Evolutionary conservation across 2,329 filamentous ascomycete genomes (phyloP).

Genomic region (Sporothrix inflata): DNA sequence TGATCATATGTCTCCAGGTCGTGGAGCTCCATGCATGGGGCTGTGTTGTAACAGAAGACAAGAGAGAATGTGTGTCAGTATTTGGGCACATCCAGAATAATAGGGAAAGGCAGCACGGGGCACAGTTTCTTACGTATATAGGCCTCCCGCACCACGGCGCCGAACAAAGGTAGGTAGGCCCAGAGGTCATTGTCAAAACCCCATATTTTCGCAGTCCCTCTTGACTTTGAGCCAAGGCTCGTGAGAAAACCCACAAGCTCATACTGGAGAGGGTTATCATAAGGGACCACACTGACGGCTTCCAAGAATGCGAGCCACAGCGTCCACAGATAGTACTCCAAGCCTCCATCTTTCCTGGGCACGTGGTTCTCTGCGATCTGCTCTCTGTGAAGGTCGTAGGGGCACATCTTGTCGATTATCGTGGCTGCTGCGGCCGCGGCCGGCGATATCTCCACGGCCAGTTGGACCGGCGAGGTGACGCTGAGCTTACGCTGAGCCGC

Average conservation of each 20-base stretch:
- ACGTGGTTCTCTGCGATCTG: not conserved
- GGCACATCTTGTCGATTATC: constrained; percentile 1
- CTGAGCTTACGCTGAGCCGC: not conserved
- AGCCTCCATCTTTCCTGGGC: not conserved
- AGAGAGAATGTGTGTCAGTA: not conserved
- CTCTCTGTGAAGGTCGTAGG: not conserved
- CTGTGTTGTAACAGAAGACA: not conserved
- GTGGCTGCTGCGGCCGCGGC: not conserved
- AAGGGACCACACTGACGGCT: not conserved
- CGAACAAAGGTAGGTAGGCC: not conserved
- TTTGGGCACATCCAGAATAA: not conserved
- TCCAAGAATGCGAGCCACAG: not conserved
- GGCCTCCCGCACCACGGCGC: not conserved
- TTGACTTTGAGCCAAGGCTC: not conserved
- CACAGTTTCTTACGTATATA: constrained; percentile 5
- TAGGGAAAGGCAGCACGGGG: not conserved
- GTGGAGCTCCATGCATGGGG: not conserved
- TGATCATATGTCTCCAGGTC: no score
- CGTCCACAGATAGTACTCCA: not conserved
- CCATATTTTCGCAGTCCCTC: not conserved
- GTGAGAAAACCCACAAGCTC: not conserved
- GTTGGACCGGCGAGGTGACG: not conserved
- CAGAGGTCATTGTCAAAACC: not conserved
- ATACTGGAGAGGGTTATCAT: constrained; percentile 8
- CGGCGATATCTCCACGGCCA: not conserved